Base-by-base conservation (phyloP, 257 asterid genomes). In the Ehretia macrophylla region DNA sequence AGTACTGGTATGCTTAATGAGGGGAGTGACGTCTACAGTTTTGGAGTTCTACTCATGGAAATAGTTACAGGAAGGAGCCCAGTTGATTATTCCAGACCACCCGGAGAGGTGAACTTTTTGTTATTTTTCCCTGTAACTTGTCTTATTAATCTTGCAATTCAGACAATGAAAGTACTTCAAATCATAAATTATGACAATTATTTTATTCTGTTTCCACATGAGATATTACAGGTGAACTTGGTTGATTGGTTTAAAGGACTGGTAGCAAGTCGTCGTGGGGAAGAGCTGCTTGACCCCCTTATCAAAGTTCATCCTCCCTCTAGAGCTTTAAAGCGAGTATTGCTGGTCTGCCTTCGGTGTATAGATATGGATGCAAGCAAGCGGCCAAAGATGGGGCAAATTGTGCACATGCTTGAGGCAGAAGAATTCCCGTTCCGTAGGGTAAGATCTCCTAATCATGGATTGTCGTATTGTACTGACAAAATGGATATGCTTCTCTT, bases 321-420 rank as follows among this genome's bases (percentile, higher is more conserved):
- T 10, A 79, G 99, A 83, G 72, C 85, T 60, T 73, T 93, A 62
- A 93, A 89, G 78, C 81, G 97, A 70, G 77, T 80, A 55, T 63
- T 93, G 55, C 63, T 93, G 55, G 71, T 93, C 59, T 93, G 99
- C 79, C 96, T 93, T 37, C 91, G 99, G 39, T 93, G 96, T 64
- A 83, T 89, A 58, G 99, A 93, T 76, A 60, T 85, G 82, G 94
- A 93, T 51, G 91, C 95, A 40, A 83, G 72, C 76, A 93, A 93
- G 79, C 87, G 99, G 51, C 99, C 99, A 18, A 93, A 85, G 83
- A 93, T 93, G 99, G 96, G 99, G 16, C 99, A 93, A 68, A 86
- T 93, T 52, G 89, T 86, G 20, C 95, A 93, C 75, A 93, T 93
- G 99, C 99, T 93, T 12, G 99, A 93, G 80, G 95, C 97, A 11